Evolutionary conservation across 495 filamentous ascomycete species (phyloP).

Genomic region (Aspergillus cavernicola): DNA sequence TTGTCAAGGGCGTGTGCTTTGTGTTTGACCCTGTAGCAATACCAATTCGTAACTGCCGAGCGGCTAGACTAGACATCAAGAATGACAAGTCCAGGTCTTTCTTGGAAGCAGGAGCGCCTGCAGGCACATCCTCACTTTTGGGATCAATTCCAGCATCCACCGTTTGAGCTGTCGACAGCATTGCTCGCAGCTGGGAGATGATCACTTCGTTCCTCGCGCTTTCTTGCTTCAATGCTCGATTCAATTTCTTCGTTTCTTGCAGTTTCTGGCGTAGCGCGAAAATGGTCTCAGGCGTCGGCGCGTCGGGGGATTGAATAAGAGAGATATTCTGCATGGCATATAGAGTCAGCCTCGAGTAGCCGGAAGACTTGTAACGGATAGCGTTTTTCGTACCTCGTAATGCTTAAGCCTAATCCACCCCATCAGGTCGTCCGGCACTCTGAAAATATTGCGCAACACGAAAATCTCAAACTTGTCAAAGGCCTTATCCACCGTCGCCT

Average conservation of each 20-base stretch:
- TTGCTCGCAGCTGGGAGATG: conserved; percentile 58
- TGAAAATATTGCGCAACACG: conserved; percentile 82
- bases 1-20: conserved; percentile 54
- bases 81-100: conserved; percentile 46
- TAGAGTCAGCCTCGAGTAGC: background rate
- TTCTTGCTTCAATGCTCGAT: conserved; percentile 69
- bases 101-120: conserved; percentile 5
- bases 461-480: conserved; percentile 83
- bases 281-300: conserved; percentile 61
- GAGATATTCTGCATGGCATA: conserved; percentile 31
- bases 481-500: conserved; percentile 68
- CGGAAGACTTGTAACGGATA: background rate
- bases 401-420: conserved; percentile 77
- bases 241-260: conserved; percentile 75
- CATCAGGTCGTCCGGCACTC: conserved; percentile 66
- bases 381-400: conserved; percentile 63
- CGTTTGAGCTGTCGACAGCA: conserved; percentile 40
- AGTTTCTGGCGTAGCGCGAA: conserved; percentile 69
- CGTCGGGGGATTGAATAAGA: conserved; percentile 30
- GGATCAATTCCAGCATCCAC: conserved; percentile 27
- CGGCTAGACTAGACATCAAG: conserved; percentile 47
- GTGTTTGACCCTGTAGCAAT: conserved; percentile 33
- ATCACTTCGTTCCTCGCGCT: conserved; percentile 70
- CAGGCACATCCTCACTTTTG: conserved; percentile 19
- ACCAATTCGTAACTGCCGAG: conserved; percentile 43